These are phyloP conservation scores for Linnemannia zychae DNA, from an alignment of 192 early-diverging fungal species.

Conservation along the genomic window DNA sequence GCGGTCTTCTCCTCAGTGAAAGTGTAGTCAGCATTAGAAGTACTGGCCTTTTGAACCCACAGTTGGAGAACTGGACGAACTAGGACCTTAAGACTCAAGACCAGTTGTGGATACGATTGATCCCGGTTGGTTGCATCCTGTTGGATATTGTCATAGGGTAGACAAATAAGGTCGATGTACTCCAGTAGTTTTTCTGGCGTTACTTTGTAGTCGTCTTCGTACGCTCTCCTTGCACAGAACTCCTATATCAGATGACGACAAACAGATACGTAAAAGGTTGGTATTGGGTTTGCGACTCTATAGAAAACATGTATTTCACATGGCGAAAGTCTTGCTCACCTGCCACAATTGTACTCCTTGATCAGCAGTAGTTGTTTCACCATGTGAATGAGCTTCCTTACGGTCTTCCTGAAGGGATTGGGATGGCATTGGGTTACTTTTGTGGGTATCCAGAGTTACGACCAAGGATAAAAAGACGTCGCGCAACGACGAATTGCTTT, in stretches of 20 bases:
- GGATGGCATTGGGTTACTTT: neutral
- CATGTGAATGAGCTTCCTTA: neutral
- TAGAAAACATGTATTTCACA: neutral
- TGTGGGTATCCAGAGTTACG: neutral
- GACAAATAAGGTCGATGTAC: neutral
- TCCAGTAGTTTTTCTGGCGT: neutral
- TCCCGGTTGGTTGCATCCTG: neutral
- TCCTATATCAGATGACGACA: neutral
- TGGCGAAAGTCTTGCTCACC: neutral
- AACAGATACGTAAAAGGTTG: neutral
- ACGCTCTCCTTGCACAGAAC: neutral
- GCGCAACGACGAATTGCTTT: neutral
- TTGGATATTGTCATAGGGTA: neutral
- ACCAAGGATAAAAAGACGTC: neutral
- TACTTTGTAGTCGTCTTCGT: neutral
- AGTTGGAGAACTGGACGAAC: neutral
- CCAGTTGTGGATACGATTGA: neutral
- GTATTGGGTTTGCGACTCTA: neutral
- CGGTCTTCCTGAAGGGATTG: neutral
- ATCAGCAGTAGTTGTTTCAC: neutral
- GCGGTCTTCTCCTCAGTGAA: neutral
- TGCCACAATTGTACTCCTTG: neutral
- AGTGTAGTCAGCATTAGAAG: neutral
- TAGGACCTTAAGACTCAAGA: neutral
- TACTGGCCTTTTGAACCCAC: neutral